Evolutionary conservation across 1,139 yeast species (phyloP).

Genomic region (Lodderomyces theae): DNA sequence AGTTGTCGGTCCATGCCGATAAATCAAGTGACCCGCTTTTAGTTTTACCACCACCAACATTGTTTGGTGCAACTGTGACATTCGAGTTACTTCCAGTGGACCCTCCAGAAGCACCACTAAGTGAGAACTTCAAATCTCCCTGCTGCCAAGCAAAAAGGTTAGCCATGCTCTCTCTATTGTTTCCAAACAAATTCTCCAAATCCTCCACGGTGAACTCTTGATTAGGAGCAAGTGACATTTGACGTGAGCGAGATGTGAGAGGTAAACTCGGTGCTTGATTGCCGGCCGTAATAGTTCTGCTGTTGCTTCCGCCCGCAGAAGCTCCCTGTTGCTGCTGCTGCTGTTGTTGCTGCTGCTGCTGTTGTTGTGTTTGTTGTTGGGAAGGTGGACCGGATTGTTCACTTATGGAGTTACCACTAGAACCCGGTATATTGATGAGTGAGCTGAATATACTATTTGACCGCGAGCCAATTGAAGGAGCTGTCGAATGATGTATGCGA

Average conservation of each 20-base stretch:
- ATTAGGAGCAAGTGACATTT: conserved; percentile 14
- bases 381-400: conserved; percentile 18
- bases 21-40: conserved; percentile 33
- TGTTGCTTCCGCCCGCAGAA: conserved; percentile 2
- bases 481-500: conserved; percentile 9
- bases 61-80: conserved; percentile 7
- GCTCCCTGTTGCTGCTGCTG: conserved; percentile 1
- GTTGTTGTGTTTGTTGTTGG: conserved; percentile 2
- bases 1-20: conserved; percentile 18
- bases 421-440: conserved; percentile 39
- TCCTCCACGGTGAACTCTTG: conserved; percentile 35
- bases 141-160: conserved; percentile 33
- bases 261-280: conserved; percentile 11
- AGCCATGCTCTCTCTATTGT: conserved; percentile 40
- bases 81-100: conserved; percentile 2
- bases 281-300: not conserved
- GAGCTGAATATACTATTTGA: conserved; percentile 45
- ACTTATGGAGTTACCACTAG: conserved; percentile 33
- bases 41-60: conserved; percentile 7
- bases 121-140: conserved; percentile 14
- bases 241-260: conserved; percentile 16
- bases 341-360: conserved; percentile 1
- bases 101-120: conserved; percentile 4
- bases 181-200: conserved; percentile 36
- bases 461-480: conserved; percentile 15